A percentile compares a stretch with the other conserved stretches of the same genome.
Evolutionary conservation across 2,329 filamentous ascomycete species (phyloP).

Genomic region (Pyrenophora teres): DNA sequence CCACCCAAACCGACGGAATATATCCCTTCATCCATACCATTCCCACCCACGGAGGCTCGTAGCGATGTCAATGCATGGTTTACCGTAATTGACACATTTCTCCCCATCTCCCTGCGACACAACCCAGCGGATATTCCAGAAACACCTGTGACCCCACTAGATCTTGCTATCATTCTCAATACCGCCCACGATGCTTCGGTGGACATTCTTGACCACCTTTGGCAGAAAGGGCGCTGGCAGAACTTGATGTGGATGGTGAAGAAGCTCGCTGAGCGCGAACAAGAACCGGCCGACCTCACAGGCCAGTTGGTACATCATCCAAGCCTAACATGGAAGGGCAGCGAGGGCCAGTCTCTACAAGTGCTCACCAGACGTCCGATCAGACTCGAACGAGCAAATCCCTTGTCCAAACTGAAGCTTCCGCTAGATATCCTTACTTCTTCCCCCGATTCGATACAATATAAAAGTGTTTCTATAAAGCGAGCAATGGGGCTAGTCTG

Average conservation of each 20-base stretch:
- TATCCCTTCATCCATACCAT: constrained; percentile 23
- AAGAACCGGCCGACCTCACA: constrained; percentile 13
- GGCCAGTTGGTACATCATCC: constrained; percentile 21
- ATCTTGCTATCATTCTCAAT: constrained; percentile 34
- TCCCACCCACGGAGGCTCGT: constrained; percentile 27
- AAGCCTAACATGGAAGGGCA: constrained; percentile 25
- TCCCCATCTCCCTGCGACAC: constrained; percentile 43
- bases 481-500: constrained; percentile 53
- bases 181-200: constrained; percentile 36
- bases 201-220: constrained; percentile 50
- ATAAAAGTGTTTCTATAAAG: constrained; percentile 30
- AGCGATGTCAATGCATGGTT: constrained; percentile 42
- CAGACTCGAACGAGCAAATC: constrained; percentile 18
- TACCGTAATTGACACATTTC: constrained; percentile 41
- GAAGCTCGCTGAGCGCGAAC: constrained; percentile 46
- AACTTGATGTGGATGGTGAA: constrained; percentile 54
- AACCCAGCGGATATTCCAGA: constrained; percentile 11
- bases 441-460: constrained; percentile 32
- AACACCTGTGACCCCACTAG: constrained; percentile 28
- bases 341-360: constrained; percentile 22
- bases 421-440: constrained; percentile 34
- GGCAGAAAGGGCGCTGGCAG: constrained; percentile 50
- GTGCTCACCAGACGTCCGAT: constrained; percentile 33
- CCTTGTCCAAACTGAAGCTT: constrained; percentile 18
- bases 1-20: constrained; percentile 17